These are phyloP conservation scores for Crithidia expoeki DNA, from an alignment of 208 protist genomes.

Conservation along the genomic window DNA sequence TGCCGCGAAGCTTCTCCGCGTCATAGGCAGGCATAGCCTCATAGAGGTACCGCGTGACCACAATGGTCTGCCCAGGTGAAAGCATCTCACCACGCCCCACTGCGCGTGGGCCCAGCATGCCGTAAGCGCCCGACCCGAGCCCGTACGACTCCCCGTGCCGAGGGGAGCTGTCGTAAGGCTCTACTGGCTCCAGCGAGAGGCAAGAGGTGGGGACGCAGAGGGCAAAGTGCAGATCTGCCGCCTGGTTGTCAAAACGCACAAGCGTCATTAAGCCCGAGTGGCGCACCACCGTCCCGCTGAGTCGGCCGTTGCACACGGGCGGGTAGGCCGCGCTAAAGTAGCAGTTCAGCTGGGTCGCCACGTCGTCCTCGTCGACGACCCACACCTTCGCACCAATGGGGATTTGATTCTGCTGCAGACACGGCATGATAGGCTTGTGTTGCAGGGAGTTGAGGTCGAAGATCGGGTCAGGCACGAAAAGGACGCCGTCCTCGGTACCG, in stretches of 20 bases:
- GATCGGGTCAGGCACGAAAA: conserved; percentile 74
- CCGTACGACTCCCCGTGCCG: conserved; percentile 31
- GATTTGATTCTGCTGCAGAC: conserved; percentile 41
- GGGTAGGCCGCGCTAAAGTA: conserved; percentile 65
- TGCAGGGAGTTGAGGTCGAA: conserved; percentile 41
- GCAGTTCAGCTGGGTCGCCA: conserved; percentile 63
- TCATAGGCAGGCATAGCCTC: conserved; percentile 36
- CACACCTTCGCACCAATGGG: conserved; percentile 61
- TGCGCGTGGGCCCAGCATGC: conserved; percentile 50
- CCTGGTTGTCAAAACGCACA: conserved; percentile 50
- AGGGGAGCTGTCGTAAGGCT: conserved; percentile 53
- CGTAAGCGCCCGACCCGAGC: conserved; percentile 42
- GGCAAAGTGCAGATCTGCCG: conserved; percentile 40
- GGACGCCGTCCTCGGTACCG: conserved; percentile 37
- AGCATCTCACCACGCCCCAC: conserved; percentile 8
- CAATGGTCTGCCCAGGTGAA: neutral
- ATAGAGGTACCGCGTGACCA: conserved; percentile 27
- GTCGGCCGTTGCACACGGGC: conserved; percentile 75
- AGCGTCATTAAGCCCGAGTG: conserved; percentile 71
- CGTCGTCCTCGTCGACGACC: conserved; percentile 84
- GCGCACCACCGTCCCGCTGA: conserved; percentile 53
- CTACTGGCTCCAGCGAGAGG: conserved; percentile 59
- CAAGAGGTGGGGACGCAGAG: conserved; percentile 69
- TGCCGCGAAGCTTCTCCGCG: conserved; percentile 25
- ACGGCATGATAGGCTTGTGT: conserved; percentile 56